Conservation (phyloP, 2,329 filamentous ascomycete genomes). For the Fusarium torulosum region DNA sequence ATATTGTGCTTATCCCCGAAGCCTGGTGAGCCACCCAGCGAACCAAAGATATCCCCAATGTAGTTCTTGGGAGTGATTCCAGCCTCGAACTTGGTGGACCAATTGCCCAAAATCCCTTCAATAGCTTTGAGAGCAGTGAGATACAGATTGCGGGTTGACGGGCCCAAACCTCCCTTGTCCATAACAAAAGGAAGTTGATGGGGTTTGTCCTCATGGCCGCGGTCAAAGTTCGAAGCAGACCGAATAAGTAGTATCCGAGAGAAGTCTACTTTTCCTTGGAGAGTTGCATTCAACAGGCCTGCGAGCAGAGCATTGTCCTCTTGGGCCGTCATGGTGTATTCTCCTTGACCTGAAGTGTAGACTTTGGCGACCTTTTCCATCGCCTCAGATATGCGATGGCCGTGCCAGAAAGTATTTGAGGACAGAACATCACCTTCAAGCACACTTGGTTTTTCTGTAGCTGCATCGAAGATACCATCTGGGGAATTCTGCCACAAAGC, state of each 20-base stretch:
- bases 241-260: constrained; percentile 33
- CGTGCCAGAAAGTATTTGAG: constrained; percentile 42
- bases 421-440: constrained; percentile 41
- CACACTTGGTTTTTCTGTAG: constrained; percentile 14
- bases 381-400: constrained; percentile 32
- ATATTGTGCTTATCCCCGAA: constrained; percentile 25
- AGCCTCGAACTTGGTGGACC: constrained; percentile 26
- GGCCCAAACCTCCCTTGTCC: constrained; percentile 38
- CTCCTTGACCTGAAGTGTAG: constrained; percentile 27
- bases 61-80: constrained; percentile 27
- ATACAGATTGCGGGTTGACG: constrained; percentile 38
- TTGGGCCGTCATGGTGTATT: constrained; percentile 42
- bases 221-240: constrained; percentile 42
- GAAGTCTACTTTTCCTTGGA: constrained; percentile 33
- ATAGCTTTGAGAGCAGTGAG: constrained; percentile 27
- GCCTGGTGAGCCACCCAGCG: constrained; percentile 30
- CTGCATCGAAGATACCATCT: constrained; percentile 3
- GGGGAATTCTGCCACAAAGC: constrained; percentile 21
- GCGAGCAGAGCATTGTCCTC: constrained; percentile 40
- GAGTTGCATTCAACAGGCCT: constrained; percentile 29
- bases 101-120: constrained; percentile 22
- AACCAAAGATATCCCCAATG: constrained; percentile 40
- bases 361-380: constrained; percentile 37
- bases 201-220: constrained; percentile 33
- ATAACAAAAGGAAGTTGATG: constrained; percentile 39